Percentiles rank a stretch among this genome's conserved stretches.
These are phyloP conservation scores for Colletotrichum falcatum DNA, from an alignment of 2,329 filamentous ascomycete genomes.

Conservation along the genomic window DNA sequence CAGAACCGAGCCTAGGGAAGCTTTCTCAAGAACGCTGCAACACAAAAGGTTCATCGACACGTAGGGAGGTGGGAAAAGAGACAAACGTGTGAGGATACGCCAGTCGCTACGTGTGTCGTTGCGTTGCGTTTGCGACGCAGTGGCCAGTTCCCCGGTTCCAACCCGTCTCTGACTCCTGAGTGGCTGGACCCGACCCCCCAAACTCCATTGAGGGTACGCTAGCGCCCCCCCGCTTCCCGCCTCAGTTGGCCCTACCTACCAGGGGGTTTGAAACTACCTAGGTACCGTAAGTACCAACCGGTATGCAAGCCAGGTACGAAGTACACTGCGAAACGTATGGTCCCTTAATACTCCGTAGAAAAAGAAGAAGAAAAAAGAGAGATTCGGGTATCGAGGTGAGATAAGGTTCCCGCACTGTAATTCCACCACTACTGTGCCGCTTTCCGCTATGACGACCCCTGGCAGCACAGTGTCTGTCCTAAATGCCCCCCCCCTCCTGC, in stretches of 20 bases:
- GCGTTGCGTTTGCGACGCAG: slow-evolving; percentile 39
- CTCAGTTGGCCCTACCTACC: slow-evolving; percentile 4
- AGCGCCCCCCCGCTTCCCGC: slow-evolving; percentile 31
- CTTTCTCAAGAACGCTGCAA: neutral
- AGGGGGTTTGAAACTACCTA: no score
- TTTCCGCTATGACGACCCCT: slow-evolving; percentile 27
- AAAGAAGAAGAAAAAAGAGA: no score
- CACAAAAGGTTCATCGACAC: slow-evolving; percentile 10
- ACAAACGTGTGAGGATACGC: slow-evolving; percentile 2
- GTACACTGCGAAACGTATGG: neutral
- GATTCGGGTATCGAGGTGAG: neutral
- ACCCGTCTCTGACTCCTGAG: slow-evolving; percentile 1
- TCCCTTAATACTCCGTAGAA: neutral
- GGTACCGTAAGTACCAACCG: no score
- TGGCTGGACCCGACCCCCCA: slow-evolving; percentile 8
- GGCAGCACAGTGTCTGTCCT: slow-evolving; percentile 34
- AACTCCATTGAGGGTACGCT: slow-evolving; percentile 15
- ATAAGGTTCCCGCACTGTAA: slow-evolving; percentile 25
- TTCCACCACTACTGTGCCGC: no score
- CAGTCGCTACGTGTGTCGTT: slow-evolving; percentile 37
- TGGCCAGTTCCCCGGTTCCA: slow-evolving; percentile 14
- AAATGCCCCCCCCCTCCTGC: neutral
- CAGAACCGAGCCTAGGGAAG: neutral
- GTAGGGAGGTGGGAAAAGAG: neutral
- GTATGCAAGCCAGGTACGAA: no score